Percentiles rank a stretch among this genome's conserved stretches.
These are phyloP conservation scores for Talaromyces sp. DNA, from an alignment of 2,329 filamentous ascomycete genomes.

Conservation along the genomic window DNA sequence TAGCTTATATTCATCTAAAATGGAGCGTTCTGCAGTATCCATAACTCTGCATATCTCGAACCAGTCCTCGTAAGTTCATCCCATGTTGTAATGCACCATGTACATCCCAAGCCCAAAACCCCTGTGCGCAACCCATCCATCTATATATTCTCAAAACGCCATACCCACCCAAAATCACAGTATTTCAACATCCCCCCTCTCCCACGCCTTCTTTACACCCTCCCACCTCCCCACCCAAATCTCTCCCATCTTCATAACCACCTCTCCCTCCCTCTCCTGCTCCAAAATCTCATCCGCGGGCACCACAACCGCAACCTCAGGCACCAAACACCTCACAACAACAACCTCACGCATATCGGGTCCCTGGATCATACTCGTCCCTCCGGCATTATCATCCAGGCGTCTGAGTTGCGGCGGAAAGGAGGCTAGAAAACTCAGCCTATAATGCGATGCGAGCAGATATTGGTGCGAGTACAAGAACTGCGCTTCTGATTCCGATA, in stretches of 20 bases:
- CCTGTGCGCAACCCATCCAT: not conserved
- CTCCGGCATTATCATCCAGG: slow-evolving; percentile 85
- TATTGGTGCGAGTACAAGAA: slow-evolving; percentile 85
- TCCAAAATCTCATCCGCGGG: slow-evolving; percentile 31
- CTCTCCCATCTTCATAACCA: slow-evolving; percentile 55
- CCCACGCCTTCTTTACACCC: slow-evolving; percentile 60
- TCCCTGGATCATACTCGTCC: slow-evolving; percentile 85
- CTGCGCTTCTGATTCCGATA: slow-evolving; percentile 73
- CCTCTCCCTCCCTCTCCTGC: slow-evolving; percentile 32
- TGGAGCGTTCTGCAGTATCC: not conserved
- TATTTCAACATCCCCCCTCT: slow-evolving; percentile 44
- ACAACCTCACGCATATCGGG: slow-evolving; percentile 82
- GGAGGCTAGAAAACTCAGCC: slow-evolving; percentile 74
- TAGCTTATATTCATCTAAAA: not conserved
- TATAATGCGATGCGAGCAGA: slow-evolving; percentile 79
- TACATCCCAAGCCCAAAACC: not conserved
- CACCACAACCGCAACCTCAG: slow-evolving; percentile 47
- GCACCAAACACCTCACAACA: slow-evolving; percentile 63
- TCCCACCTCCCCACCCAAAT: slow-evolving; percentile 70
- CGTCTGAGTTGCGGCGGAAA: slow-evolving; percentile 79
- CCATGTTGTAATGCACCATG: not conserved
- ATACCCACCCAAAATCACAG: slow-evolving; percentile 27
- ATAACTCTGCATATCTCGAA: not conserved
- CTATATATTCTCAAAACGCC: not conserved
- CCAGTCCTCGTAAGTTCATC: not conserved